Evolutionary conservation across 2,329 filamentous ascomycete species (phyloP).

Genomic region (Paracoccidioides brasiliensis): DNA sequence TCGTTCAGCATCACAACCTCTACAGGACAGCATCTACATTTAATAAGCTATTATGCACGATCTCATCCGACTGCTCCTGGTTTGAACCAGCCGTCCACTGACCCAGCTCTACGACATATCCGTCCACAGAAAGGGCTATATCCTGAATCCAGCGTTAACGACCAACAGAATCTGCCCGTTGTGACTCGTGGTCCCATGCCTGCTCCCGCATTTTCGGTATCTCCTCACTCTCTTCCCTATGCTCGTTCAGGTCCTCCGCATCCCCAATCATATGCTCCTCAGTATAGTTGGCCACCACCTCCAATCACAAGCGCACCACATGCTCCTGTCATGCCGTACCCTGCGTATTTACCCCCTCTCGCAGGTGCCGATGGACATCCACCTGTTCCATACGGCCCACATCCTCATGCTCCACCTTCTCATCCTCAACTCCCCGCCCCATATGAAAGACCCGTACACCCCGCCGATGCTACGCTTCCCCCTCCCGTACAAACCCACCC

Average conservation of each 20-base stretch:
- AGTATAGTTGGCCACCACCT: constrained; percentile 34
- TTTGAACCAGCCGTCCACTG: constrained; percentile 67
- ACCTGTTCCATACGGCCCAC: constrained; percentile 20
- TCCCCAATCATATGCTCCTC: constrained; percentile 27
- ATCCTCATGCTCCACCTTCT: constrained; percentile 17
- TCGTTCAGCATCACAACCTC: constrained; percentile 98
- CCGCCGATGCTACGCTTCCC: constrained; percentile 19
- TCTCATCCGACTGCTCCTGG: constrained; percentile 60
- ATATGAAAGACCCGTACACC: constrained; percentile 24
- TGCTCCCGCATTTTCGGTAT: constrained; percentile 39
- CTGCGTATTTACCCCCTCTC: constrained; percentile 27
- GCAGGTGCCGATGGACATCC: constrained; percentile 18
- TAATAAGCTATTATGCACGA: constrained; percentile 93
- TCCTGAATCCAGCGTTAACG: constrained; percentile 85
- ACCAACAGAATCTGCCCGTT: constrained; percentile 65
- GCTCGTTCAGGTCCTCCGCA: constrained; percentile 31
- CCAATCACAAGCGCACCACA: constrained; percentile 31
- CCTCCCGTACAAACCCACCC: constrained; percentile 13
- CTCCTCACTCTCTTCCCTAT: constrained; percentile 42
- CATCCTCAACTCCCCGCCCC: constrained; percentile 17
- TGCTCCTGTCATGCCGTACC: constrained; percentile 22
- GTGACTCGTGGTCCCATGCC: constrained; percentile 62
- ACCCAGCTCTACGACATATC: constrained; percentile 68
- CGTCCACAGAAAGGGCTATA: constrained; percentile 89
- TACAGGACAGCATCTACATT: constrained; percentile 76